Evolutionary conservation across 2,329 filamentous ascomycete species (phyloP).

Genomic region (Cercospora sp.): DNA sequence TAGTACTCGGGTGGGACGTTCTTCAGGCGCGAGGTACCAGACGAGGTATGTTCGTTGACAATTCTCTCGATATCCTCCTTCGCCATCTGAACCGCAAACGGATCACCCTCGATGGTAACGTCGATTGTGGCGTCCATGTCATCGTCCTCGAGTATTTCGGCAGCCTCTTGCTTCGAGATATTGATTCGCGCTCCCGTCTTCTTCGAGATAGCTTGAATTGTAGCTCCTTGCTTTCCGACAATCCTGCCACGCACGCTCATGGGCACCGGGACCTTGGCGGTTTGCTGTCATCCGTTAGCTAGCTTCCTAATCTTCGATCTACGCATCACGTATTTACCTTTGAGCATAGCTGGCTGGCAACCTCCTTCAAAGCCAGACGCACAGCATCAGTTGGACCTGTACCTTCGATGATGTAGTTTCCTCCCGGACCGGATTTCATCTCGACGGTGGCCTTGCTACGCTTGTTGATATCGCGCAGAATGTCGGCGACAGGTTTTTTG

Average conservation of each 20-base stretch:
- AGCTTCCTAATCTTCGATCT: background rate
- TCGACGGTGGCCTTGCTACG: conserved; percentile 84
- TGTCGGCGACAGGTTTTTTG: conserved; percentile 80
- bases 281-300: conserved; percentile 51
- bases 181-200: conserved; percentile 88
- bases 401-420: conserved; percentile 77
- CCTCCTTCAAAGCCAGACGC: conserved; percentile 83
- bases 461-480: conserved; percentile 88
- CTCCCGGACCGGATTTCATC: conserved; percentile 70
- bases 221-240: conserved; percentile 87
- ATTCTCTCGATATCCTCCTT: conserved; percentile 82
- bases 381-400: conserved; percentile 80
- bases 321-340: conserved; percentile 60
- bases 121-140: conserved; percentile 79
- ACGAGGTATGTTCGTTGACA: conserved; percentile 80
- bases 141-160: conserved; percentile 59
- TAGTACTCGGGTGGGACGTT: conserved; percentile 89
- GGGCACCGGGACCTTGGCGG: conserved; percentile 75
- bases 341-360: conserved; percentile 81
- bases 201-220: conserved; percentile 86
- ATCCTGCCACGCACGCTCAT: conserved; percentile 82
- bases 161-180: conserved; percentile 76
- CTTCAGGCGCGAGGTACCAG: conserved; percentile 76
- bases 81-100: conserved; percentile 80
- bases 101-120: conserved; percentile 86